Conservation (phyloP, 805 yeast species). For the Suhomyces tanzawaensis region DNA sequence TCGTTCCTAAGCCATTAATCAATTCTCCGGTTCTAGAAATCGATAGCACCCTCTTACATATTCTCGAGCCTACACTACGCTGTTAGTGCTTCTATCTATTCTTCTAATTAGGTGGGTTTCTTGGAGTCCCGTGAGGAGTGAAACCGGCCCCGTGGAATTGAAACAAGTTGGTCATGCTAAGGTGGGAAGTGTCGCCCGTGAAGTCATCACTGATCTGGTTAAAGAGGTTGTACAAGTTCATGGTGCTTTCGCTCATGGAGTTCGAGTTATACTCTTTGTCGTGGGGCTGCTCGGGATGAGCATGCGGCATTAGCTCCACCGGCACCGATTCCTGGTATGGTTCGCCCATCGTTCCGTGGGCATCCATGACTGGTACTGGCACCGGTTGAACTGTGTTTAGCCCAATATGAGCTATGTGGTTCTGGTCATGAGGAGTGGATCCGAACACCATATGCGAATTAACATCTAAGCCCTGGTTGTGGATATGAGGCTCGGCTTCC, state of each 20-base stretch:
- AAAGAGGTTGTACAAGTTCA: conserved; percentile 29
- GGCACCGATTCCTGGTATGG: background rate
- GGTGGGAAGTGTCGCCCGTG: conserved; percentile 1
- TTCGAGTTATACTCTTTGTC: conserved; percentile 1
- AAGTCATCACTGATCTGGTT: conserved; percentile 26
- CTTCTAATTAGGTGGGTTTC: no score
- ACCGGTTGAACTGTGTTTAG: background rate
- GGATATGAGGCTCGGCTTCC: background rate
- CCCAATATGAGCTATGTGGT: no score
- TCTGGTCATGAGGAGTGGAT: background rate
- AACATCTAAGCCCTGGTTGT: background rate
- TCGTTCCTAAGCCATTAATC: no score
- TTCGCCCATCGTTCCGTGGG: no score
- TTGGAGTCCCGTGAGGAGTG: background rate
- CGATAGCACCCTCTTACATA: no score
- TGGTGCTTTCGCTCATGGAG: conserved; percentile 27
- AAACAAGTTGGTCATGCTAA: conserved; percentile 22
- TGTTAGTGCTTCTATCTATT: no score
- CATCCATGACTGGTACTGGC: background rate
- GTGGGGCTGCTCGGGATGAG: background rate
- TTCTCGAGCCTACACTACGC: no score
- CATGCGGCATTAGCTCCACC: background rate
- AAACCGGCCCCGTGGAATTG: conserved; percentile 15
- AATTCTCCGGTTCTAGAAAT: no score
- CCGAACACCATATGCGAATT: no score